Base-by-base conservation (phyloP, 176 grass and related monocot species). In the Carex cristatella region DNA sequence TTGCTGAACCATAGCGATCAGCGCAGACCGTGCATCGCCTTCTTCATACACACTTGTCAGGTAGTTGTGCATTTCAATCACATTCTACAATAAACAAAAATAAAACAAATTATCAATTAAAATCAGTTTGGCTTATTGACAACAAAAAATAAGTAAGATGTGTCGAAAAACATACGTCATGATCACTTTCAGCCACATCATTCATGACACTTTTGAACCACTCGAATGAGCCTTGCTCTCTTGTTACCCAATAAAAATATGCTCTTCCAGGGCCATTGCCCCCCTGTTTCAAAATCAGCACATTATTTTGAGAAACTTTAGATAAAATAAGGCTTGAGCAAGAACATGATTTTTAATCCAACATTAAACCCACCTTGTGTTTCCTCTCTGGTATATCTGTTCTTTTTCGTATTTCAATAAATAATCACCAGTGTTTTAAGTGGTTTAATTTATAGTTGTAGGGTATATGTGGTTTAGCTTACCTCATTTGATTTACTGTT, bases 191-290 rank as follows among this genome's bases (percentile, higher is more conserved):
- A 32, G 97, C 93, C 69, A 99, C 93, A 55, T 99, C 97, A 65
- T 99, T 94, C 97, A 99, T 96, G 87, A 99, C 97, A 82, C 97
- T 85, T 92, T 96, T 99, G 84, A 99, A 99, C 97, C 97, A 99
- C 68, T 99, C 93, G 23, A 99, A 99, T 7, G 97, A 99, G 46
- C 97, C 97, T 88, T 99, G 93, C 84, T 99, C 93, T 86, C 97
- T 95, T 59, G 97, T 99, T 38, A 99, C 93, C 91, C 91, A 99
- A 86, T 99, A 99, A 85, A 99, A 99, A 70, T 99, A 99, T 55
- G 97, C 97, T 87, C 93, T 94, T 67, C 93, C 93, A 70, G 97
- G 97, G 10, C 83, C 88, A 86, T 92, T 89, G 83, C 87, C 88
- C 86, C 90, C 91, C 88, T 93, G 80, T 85, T 88, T 68, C 14